Evolutionary conservation across 2,329 filamentous ascomycete genomes (phyloP).

Genomic region (Zymoseptoria crescenta): DNA sequence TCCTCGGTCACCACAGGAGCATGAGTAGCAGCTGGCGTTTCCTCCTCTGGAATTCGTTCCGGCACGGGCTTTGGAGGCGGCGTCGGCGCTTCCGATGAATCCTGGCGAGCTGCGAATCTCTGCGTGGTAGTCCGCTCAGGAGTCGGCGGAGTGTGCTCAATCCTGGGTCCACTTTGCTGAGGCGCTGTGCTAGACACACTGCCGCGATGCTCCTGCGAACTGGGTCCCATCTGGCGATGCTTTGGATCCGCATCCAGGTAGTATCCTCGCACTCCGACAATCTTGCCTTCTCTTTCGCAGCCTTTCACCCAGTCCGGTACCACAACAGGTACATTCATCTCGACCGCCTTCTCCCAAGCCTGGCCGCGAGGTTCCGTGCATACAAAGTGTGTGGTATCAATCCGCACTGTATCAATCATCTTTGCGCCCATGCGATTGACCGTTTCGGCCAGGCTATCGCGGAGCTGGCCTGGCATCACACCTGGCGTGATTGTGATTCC

Average conservation of each 20-base stretch:
- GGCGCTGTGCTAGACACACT: conserved; percentile 25
- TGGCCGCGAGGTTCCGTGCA: conserved; percentile 86
- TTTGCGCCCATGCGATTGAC: conserved; percentile 88
- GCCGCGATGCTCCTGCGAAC: conserved; percentile 25
- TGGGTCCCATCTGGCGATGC: conserved; percentile 45
- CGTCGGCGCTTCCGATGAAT: conserved; percentile 4
- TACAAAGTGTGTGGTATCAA: conserved; percentile 97
- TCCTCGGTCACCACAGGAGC: conserved; percentile 28
- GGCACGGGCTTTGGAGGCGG: conserved; percentile 21
- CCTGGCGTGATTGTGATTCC: conserved; percentile 93
- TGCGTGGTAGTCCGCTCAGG: conserved; percentile 34
- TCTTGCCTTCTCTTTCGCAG: conserved; percentile 87
- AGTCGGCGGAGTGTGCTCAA: conserved; percentile 45
- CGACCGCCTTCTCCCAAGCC: conserved; percentile 91
- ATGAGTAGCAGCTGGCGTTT: conserved; percentile 12
- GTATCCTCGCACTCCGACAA: conserved; percentile 90
- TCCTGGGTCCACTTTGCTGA: conserved; percentile 36
- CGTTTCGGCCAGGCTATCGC: conserved; percentile 65
- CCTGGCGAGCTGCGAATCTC: conserved; percentile 4
- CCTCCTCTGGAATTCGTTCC: conserved; percentile 22
- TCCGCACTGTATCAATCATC: conserved; percentile 79
- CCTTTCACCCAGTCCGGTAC: conserved; percentile 95
- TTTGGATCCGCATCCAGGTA: conserved; percentile 81
- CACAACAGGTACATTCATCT: conserved; percentile 97
- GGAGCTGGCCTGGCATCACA: conserved; percentile 64